Base-by-base conservation (phyloP, 1,139 yeast species). In the Suhomyces choctaworum region DNA sequence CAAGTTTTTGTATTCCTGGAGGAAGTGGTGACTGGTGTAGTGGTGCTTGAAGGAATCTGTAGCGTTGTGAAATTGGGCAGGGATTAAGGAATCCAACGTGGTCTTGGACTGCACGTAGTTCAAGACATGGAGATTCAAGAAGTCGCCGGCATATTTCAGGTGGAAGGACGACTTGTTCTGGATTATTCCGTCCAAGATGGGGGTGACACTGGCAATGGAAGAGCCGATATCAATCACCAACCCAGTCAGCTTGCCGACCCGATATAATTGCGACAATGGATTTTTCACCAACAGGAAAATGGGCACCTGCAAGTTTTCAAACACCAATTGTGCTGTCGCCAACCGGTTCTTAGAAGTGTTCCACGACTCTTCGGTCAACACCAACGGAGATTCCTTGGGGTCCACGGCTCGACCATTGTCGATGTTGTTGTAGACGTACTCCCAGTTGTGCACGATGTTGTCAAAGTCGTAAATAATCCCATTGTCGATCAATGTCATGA, bases 211-310 rank as follows among this genome's bases (percentile, higher is more conserved):
- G 16, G 80, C 69, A 3, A 74, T 72, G 15, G 79, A 65, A 2
- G 82, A 70, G 3, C 90, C 92, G 29, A 84, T 57, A 50, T 84
- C 90, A 23, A 84, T 71, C 14, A 83, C 83, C 40, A 84, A 64
- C 5, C 87, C 84, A 9, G 81, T 77, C 14, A 81, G 70, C 50
- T 77, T 77, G 3, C 89, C 88, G 48, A 80, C 69, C 22, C 86
- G 80, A 51, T 81, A 80, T 13, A 85, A 73, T 35, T 82, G 80
- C 20, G 86, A 81, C 40, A 84, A 58, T 4, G 90, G 90, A 29
- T 80, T 76, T 51, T 82, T 78, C n/a, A 81, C 73, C 36, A 84
- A 63, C 23, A 86, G 78, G 47, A 84, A 75, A 11, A 80, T 66
- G 1, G 90, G 90, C 10, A 82, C 83, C 38, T 78, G 64, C 30